Base-by-base conservation (phyloP, 2,329 filamentous ascomycete genomes). In the Malbranchea cinnamomea region DNA sequence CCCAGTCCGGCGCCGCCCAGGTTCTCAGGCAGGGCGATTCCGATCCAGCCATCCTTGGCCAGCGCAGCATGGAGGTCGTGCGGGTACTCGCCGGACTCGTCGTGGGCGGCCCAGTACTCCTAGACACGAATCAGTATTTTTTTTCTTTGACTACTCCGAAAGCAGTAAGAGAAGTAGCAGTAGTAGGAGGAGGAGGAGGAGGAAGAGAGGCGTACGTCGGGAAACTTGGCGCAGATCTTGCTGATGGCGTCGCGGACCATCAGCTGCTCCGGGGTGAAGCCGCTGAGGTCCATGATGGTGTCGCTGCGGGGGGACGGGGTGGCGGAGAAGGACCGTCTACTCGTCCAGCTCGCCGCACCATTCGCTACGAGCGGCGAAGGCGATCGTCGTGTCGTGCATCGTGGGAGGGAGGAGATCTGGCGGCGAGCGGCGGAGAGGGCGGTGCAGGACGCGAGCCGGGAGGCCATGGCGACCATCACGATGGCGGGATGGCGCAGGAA, bases 31-130 rank as follows among this genome's bases (percentile, higher is more conserved):
- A 89, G 57, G 0, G 79, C 79, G 40, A 87, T 84, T 2, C 81
- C 81, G 23, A 89, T 67, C 78, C 79, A 89, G 5, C 82, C 80
- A 39, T 74, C 77, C 33, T 70, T 68, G 5, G 81, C 76, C 6
- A 89, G 54, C 0, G 77, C 77, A 0, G 74, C 68, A 48, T 89
- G 80, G 23, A 91, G 74, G 20, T 83, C 78, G 29, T 69, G 66
- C 0, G 81, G 82, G 48, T 87, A 78, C 35, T 69, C 61, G 38
- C 74, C 74, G 4, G 63, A 64, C 39, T 80, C 68, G 47, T 89
- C 81, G 39, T 63, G 74, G 31, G 78, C 67, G 41, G 73, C 74
- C 80, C 79, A 87, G 54, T 85, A 87, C 7, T 71, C 66, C 39
- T 54, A 35, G 5, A 14, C 5, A 27, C 14, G 10, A 28, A 22